phyloP scores from a whole-genome alignment of 441 rosid genomes.

The Jatropha podagrica region DNA sequence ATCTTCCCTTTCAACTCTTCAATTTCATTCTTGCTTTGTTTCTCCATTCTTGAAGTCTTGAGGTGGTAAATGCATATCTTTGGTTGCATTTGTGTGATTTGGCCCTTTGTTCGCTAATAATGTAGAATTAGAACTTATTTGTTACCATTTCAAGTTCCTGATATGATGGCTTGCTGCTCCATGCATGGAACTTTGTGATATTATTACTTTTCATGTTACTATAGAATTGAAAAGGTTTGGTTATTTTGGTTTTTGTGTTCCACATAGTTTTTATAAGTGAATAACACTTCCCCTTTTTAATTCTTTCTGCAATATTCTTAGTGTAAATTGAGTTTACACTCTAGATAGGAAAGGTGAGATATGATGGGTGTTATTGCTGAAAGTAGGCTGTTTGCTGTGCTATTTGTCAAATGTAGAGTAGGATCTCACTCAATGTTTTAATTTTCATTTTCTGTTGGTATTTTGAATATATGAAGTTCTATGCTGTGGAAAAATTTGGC shows the following conservation, averaged over 20 bases:
- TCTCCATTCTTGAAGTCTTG: not conserved
- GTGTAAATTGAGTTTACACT: not conserved
- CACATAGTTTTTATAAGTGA: not conserved
- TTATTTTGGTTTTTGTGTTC: not conserved
- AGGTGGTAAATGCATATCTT: not conserved
- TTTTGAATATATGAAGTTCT: constrained; percentile 6
- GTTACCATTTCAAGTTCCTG: not conserved
- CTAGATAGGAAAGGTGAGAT: not conserved
- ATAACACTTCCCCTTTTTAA: not conserved
- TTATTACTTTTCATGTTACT: not conserved
- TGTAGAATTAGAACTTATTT: not conserved
- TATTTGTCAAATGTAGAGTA: not conserved
- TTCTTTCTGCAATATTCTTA: not conserved
- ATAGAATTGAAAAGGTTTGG: not conserved
- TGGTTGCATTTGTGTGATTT: not conserved
- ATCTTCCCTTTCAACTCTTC: not conserved
- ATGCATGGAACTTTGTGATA: too few species aligned
- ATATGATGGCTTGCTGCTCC: too few species aligned
- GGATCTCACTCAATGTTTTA: not conserved
- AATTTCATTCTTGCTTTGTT: not conserved
- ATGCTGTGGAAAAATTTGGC: not conserved
- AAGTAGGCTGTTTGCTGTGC: constrained; percentile 7
- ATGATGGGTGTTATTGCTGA: not conserved
- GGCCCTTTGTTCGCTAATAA: not conserved
- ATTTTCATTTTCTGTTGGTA: not conserved